Percentiles rank a stretch among this genome's conserved stretches.
phyloP scores from a whole-genome alignment of 1,284 basidiomycete genomes.

The Trametes hirsuta region DNA sequence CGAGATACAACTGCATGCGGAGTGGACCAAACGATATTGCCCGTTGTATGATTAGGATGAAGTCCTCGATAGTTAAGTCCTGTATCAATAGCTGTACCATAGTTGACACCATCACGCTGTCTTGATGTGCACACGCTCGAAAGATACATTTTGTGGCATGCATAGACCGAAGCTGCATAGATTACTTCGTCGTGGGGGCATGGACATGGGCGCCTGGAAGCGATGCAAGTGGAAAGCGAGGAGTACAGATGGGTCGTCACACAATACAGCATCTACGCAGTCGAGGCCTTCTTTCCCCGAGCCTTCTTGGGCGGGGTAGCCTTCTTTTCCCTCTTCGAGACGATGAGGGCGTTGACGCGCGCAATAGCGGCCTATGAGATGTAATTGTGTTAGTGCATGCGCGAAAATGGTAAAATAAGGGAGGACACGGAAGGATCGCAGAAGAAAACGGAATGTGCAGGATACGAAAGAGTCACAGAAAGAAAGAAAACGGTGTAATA shows the following conservation, averaged over 20 bases:
- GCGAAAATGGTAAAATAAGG: background rate
- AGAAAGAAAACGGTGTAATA: conserved; percentile 13
- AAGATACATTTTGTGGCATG: conserved; percentile 7
- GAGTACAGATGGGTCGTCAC: conserved; percentile 24
- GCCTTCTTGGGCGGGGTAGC: conserved; percentile 70
- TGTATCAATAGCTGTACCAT: conserved; percentile 11
- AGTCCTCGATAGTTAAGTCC: background rate
- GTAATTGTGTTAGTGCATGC: background rate
- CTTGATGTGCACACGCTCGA: background rate
- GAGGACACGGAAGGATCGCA: conserved; percentile 33
- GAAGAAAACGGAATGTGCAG: background rate
- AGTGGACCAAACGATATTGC: too few relatives aligned
- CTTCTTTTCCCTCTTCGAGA: conserved; percentile 76
- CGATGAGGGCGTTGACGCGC: conserved; percentile 77
- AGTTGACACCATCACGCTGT: too few relatives aligned
- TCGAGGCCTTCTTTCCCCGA: conserved; percentile 64
- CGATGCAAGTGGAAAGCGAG: conserved; percentile 26
- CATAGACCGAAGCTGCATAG: conserved; percentile 25
- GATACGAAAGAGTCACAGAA: conserved; percentile 18
- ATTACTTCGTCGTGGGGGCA: conserved; percentile 26
- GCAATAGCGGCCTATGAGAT: conserved; percentile 72
- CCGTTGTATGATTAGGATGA: conserved; percentile 8
- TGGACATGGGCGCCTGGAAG: conserved; percentile 24
- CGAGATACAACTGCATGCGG: background rate
- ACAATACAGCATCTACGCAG: conserved; percentile 23